phyloP scores from a whole-genome alignment of 2,329 filamentous ascomycete species.

The Epichloe coenophiala region DNA sequence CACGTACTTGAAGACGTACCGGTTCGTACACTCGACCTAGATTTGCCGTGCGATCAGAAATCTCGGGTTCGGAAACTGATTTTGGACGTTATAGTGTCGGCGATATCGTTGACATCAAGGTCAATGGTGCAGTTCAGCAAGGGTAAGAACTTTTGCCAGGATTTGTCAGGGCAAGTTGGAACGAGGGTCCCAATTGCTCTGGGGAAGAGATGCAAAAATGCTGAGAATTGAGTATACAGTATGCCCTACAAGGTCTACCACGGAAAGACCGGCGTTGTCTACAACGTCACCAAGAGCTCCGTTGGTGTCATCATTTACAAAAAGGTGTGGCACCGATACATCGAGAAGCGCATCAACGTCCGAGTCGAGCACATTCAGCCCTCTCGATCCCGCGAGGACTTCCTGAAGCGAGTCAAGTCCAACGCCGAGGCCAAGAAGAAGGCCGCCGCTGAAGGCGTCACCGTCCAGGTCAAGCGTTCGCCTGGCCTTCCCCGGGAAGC shows the following conservation, averaged over 20 bases:
- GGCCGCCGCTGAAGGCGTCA: conserved; percentile 79
- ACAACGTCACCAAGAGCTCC: conserved; percentile 97
- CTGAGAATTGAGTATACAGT: conserved; percentile 38
- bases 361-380: conserved; percentile 93
- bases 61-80: conserved; percentile 25
- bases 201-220: conserved; percentile 1
- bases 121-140: conserved; percentile 97
- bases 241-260: conserved; percentile 99
- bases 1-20: conserved; percentile 92
- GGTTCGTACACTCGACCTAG: conserved; percentile 32
- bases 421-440: conserved; percentile 88
- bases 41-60: neutral
- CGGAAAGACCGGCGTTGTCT: conserved; percentile 95
- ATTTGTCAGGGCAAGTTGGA: neutral
- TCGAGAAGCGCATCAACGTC: conserved; percentile 99
- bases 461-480: conserved; percentile 87
- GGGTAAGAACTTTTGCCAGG: conserved; percentile 49
- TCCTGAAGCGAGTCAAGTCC: conserved; percentile 89
- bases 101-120: conserved; percentile 97
- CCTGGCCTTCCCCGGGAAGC: conserved; percentile 68
- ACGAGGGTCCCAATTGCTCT: neutral
- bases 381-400: conserved; percentile 93
- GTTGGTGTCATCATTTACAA: conserved; percentile 99
- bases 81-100: conserved; percentile 52
- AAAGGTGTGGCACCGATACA: conserved; percentile 98